Conservation (phyloP, 306 rosid genomes). For the Vigna radiata region DNA sequence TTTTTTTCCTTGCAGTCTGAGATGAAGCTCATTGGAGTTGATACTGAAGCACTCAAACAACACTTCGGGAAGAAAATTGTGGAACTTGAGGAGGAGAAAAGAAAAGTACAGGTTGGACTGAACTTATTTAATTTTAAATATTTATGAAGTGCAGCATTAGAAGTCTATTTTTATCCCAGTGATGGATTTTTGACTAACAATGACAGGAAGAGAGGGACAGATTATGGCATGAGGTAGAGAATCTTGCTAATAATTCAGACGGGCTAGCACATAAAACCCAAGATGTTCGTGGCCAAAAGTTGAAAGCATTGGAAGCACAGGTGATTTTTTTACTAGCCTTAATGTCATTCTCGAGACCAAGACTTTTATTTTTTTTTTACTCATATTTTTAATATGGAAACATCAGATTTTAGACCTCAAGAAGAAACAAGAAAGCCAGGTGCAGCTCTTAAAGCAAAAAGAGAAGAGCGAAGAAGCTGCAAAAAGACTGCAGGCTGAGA, state of each 20-base stretch:
- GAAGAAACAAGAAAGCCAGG: constrained; percentile 84
- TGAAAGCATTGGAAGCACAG: constrained; percentile 75
- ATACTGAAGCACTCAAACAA: constrained; percentile 67
- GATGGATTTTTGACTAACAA: constrained; percentile 47
- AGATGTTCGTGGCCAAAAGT: constrained; percentile 65
- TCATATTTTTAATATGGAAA: constrained; percentile 34
- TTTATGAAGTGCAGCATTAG: constrained; percentile 10
- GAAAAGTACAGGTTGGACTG: constrained; percentile 67
- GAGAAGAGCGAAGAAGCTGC: constrained; percentile 88
- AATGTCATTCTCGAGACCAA: constrained; percentile 29
- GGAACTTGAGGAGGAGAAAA: constrained; percentile 86
- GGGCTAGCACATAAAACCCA: constrained; percentile 61
- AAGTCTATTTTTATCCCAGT: constrained; percentile 30
- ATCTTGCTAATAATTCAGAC: constrained; percentile 63
- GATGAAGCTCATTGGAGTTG: constrained; percentile 70
- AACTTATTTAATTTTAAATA: constrained; percentile 37
- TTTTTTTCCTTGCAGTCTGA: constrained; percentile 60
- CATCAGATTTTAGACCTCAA: constrained; percentile 74
- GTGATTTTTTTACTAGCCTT: constrained; percentile 46
- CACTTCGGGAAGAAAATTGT: constrained; percentile 71
- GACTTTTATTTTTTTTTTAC: constrained; percentile 8
- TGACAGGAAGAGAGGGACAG: constrained; percentile 78
- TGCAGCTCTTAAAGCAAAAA: constrained; percentile 74
- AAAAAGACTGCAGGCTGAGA: constrained; percentile 77
- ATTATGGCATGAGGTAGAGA: constrained; percentile 73